phyloP scores from a whole-genome alignment of 2,329 filamentous ascomycete genomes.

The Ceratocystis destructans region DNA sequence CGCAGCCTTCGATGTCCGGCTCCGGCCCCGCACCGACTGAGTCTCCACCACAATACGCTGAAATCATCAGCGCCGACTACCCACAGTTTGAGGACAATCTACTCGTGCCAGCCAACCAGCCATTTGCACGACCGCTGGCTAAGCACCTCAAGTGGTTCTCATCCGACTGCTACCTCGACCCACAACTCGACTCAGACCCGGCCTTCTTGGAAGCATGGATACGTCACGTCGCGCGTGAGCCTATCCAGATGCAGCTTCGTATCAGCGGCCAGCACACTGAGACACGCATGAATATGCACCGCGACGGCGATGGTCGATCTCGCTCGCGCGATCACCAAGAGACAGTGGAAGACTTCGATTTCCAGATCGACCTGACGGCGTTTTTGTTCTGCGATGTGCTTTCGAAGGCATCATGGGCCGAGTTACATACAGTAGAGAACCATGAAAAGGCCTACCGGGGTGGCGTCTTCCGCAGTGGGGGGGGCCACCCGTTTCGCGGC shows the following conservation, averaged over 20 bases:
- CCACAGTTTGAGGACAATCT: constrained; percentile 22
- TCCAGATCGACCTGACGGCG: constrained; percentile 45
- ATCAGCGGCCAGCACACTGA: constrained; percentile 41
- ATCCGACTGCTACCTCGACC: constrained; percentile 31
- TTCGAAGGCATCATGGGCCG: constrained; percentile 30
- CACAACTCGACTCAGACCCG: constrained; percentile 33
- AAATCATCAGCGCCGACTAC: constrained; percentile 25
- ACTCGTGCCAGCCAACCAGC: constrained; percentile 20
- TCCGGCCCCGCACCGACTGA: constrained; percentile 22
- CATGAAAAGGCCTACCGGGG: constrained; percentile 51
- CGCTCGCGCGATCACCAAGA: constrained; percentile 34
- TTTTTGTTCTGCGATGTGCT: constrained; percentile 38
- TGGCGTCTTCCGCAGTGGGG: constrained; percentile 40
- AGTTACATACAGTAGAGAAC: constrained; percentile 41
- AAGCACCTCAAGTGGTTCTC: constrained; percentile 19
- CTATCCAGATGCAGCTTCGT: constrained; percentile 40
- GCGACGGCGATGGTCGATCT: not conserved
- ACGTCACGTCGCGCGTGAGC: constrained; percentile 31
- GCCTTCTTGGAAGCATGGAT: constrained; percentile 34
- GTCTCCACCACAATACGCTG: constrained; percentile 34
- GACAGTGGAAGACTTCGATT: constrained; percentile 44
- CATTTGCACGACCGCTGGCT: constrained; percentile 22
- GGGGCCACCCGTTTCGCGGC: constrained; percentile 34
- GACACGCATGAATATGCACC: constrained; percentile 21
- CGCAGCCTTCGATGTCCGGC: not conserved